phyloP scores from a whole-genome alignment of 495 filamentous ascomycete species.

The Arthonia radiata region DNA sequence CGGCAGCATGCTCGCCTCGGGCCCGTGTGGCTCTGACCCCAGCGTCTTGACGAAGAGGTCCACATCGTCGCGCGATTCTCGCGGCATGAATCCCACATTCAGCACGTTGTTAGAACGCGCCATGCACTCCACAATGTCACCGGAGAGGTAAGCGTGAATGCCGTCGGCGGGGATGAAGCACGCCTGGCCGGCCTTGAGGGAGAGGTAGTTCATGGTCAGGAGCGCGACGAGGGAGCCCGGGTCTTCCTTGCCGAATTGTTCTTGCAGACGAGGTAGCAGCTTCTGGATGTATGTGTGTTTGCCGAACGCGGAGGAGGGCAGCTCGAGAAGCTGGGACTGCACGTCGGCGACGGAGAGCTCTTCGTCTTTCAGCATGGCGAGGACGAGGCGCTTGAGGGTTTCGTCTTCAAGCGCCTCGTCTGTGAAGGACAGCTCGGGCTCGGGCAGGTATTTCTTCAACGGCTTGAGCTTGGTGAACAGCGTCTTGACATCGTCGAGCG shows the following conservation, averaged over 20 bases:
- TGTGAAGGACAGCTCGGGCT: too few species aligned
- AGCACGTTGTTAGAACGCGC: constrained; percentile 59
- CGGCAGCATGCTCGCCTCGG: constrained; percentile 25
- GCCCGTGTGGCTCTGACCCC: constrained; percentile 33
- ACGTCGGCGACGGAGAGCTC: constrained; percentile 24
- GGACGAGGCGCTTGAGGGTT: constrained; percentile 32
- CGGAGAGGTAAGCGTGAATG: constrained; percentile 54
- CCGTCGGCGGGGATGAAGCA: constrained; percentile 57
- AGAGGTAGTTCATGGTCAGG: constrained; percentile 50
- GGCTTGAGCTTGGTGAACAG: constrained; percentile 33
- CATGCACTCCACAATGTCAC: constrained; percentile 73
- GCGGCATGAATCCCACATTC: constrained; percentile 50
- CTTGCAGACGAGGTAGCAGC: constrained; percentile 34
- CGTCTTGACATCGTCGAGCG: constrained; percentile 29
- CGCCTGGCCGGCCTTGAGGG: constrained; percentile 36
- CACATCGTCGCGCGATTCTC: constrained; percentile 31
- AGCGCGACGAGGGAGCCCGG: constrained; percentile 40
- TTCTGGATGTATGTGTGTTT: constrained; percentile 30
- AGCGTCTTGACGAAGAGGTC: constrained; percentile 35
- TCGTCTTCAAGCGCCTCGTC: constrained; percentile 14
- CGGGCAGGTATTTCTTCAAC: constrained; percentile 26
- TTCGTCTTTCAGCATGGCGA: constrained; percentile 26
- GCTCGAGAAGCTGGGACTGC: constrained; percentile 21
- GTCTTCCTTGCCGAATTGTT: constrained; percentile 36
- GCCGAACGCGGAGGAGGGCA: constrained; percentile 25